A percentile compares a stretch with the other conserved stretches of the same genome.
Conservation (phyloP, 257 asterid genomes). For the Solanum okadae region DNA sequence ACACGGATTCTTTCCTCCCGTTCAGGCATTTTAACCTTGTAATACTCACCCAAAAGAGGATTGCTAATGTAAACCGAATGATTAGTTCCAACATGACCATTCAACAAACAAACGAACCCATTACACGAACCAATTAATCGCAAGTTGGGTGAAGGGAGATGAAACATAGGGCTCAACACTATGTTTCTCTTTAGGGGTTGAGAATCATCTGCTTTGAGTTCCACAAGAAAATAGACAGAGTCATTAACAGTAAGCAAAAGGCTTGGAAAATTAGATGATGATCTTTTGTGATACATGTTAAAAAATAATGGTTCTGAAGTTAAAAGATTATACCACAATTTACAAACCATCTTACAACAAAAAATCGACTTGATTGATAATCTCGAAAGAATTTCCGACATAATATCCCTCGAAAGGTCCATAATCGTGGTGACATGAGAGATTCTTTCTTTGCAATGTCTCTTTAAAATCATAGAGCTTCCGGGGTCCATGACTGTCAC, state of each 20-base stretch:
- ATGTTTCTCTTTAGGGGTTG: not conserved
- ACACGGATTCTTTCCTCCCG: too few species aligned
- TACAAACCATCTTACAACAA: not conserved
- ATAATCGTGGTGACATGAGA: not conserved
- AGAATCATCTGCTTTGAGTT: not conserved
- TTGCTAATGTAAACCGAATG: not conserved
- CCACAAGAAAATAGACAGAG: not conserved
- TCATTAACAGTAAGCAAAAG: not conserved
- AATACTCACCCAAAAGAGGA: too few species aligned
- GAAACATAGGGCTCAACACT: not conserved
- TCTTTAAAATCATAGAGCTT: too few species aligned
- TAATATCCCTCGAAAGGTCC: not conserved
- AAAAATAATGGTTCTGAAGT: not conserved
- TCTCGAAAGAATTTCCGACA: not conserved
- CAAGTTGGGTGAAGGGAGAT: not conserved
- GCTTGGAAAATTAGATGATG: not conserved
- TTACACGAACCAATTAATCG: not conserved
- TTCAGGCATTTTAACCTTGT: too few species aligned
- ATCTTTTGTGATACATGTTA: not conserved
- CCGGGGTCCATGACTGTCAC: too few species aligned
- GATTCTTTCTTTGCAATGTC: too few species aligned
- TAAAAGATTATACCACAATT: not conserved
- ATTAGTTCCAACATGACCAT: too few species aligned
- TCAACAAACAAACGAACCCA: not conserved
- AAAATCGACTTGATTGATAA: not conserved